Percentiles rank a stretch among this genome's conserved stretches.
phyloP scores from a whole-genome alignment of 2,329 filamentous ascomycete genomes.

The Fusarium sp. region DNA sequence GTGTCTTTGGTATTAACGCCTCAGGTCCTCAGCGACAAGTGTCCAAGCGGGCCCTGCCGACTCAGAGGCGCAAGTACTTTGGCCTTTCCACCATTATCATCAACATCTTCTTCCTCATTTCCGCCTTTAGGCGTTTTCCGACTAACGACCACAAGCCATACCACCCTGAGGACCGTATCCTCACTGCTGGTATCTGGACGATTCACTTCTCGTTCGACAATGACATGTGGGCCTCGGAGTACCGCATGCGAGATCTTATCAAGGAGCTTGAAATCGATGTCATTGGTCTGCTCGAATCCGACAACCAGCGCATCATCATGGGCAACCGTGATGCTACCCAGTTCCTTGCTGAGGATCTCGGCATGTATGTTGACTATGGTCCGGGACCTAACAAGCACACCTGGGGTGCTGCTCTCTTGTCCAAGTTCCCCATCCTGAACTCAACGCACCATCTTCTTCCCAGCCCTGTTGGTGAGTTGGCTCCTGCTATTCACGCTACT shows the following conservation, averaged over 20 bases:
- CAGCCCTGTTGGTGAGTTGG: conserved; percentile 91
- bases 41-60: conserved; percentile 43
- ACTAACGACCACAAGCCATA: conserved; percentile 91
- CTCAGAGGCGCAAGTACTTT: conserved; percentile 61
- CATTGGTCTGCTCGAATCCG: conserved; percentile 90
- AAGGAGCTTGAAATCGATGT: conserved; percentile 97
- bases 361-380: conserved; percentile 98
- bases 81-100: conserved; percentile 70
- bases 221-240: conserved; percentile 97
- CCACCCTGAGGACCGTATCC: conserved; percentile 82
- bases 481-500: conserved; percentile 96
- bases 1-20: conserved; percentile 75
- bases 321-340: conserved; percentile 97
- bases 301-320: conserved; percentile 98
- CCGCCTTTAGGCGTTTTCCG: conserved; percentile 90
- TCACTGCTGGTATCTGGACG: conserved; percentile 98
- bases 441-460: conserved; percentile 95
- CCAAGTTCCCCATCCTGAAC: conserved; percentile 97
- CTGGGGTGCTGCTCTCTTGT: conserved; percentile 91
- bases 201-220: conserved; percentile 98
- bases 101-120: conserved; percentile 79
- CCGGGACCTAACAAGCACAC: conserved; percentile 99
- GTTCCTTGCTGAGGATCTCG: conserved; percentile 91
- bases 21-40: conserved; percentile 55
- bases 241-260: conserved; percentile 89